These are phyloP conservation scores for Candida insectorum DNA, from an alignment of 805 yeast species.

Conservation along the genomic window DNA sequence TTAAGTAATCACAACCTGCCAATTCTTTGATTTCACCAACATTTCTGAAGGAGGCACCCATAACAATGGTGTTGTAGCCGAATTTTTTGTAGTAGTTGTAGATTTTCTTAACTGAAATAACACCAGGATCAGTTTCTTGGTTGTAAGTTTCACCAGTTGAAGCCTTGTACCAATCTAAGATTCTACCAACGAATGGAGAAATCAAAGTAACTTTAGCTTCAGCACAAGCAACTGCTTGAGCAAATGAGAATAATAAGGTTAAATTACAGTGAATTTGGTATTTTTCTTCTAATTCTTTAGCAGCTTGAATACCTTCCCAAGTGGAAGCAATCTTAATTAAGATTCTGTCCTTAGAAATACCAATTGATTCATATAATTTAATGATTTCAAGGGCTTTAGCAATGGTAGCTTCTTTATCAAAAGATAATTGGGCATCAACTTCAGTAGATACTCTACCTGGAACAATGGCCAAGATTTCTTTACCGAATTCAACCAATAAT, in stretches of 20 bases:
- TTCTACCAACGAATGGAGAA: slow-evolving; percentile 99
- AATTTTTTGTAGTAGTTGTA: slow-evolving; percentile 97
- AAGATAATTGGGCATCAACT: slow-evolving; percentile 97
- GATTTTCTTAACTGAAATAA: slow-evolving; percentile 78
- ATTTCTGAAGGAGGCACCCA: slow-evolving; percentile 99
- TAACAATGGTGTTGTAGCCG: slow-evolving; percentile 95
- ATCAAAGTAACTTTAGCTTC: slow-evolving; percentile 95
- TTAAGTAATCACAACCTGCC: slow-evolving; percentile 95
- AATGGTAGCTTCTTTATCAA: slow-evolving; percentile 90
- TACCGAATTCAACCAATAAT: slow-evolving; percentile 93
- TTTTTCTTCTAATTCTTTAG: slow-evolving; percentile 87
- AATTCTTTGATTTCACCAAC: slow-evolving; percentile 90
- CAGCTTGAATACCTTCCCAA: slow-evolving; percentile 99
- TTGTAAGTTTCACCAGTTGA: slow-evolving; percentile 84
- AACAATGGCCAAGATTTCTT: slow-evolving; percentile 85
- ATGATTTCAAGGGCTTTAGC: slow-evolving; percentile 92
- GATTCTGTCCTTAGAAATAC: slow-evolving; percentile 85
- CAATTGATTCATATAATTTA: slow-evolving; percentile 76
- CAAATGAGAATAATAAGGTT: slow-evolving; percentile 91
- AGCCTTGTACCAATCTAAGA: slow-evolving; percentile 97
- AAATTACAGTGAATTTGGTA: slow-evolving; percentile 92
- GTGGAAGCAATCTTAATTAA: slow-evolving; percentile 97
- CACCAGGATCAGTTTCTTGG: slow-evolving; percentile 92
- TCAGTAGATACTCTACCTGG: slow-evolving; percentile 99
- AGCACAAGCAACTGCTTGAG: slow-evolving; percentile 98